phyloP scores from a whole-genome alignment of 2,329 filamentous ascomycete genomes.

The Xylariaceae sp. region DNA sequence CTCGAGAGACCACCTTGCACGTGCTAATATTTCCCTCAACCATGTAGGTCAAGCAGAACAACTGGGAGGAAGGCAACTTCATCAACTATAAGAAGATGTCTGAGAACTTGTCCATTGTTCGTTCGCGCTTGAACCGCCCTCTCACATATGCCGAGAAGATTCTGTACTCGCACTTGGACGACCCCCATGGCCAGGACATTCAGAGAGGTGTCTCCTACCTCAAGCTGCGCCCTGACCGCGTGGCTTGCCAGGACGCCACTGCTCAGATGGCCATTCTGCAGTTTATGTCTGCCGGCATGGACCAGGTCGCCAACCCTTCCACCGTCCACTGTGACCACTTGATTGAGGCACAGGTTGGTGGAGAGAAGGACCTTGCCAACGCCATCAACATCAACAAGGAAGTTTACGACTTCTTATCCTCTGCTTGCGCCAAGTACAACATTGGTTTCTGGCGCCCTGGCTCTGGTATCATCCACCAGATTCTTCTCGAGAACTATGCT shows the following conservation, averaged over 20 bases:
- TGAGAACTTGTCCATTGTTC: conserved; percentile 91
- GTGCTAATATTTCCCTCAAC: conserved; percentile 29
- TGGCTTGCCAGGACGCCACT: conserved; percentile 98
- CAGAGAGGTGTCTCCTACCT: conserved; percentile 94
- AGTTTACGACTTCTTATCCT: conserved; percentile 95
- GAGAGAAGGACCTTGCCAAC: conserved; percentile 87
- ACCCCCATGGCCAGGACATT: conserved; percentile 93
- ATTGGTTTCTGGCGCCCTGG: conserved; percentile 99
- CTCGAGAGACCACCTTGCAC: not conserved
- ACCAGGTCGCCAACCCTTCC: conserved; percentile 86
- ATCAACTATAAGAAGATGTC: conserved; percentile 99
- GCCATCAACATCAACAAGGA: conserved; percentile 97
- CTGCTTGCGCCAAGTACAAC: conserved; percentile 97
- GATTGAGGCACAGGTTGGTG: conserved; percentile 95
- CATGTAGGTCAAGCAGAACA: conserved; percentile 81
- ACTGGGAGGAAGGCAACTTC: conserved; percentile 92
- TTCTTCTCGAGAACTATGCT: conserved; percentile 96
- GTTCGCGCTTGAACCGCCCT: conserved; percentile 83
- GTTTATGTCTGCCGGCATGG: conserved; percentile 99
- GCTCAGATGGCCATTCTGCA: conserved; percentile 99
- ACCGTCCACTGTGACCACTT: conserved; percentile 99
- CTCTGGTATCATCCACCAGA: conserved; percentile 99
- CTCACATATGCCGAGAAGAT: conserved; percentile 98
- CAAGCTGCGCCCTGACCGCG: conserved; percentile 93
- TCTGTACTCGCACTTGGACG: conserved; percentile 96